Conservation (phyloP, 306 rosid species). For the Vicia sativa region DNA sequence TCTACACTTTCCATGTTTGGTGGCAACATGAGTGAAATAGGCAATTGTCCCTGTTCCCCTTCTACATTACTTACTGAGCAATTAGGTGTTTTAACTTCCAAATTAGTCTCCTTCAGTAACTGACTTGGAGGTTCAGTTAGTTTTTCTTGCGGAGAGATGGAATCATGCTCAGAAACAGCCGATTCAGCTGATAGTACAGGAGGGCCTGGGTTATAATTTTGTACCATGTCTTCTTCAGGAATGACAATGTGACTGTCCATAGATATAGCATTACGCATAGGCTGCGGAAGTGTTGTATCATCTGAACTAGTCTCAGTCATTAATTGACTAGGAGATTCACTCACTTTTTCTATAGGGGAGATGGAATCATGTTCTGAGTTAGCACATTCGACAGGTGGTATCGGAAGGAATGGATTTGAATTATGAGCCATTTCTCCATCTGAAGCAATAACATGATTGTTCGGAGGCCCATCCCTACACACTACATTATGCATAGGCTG, state of each 20-base stretch:
- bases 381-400: constrained; percentile 41
- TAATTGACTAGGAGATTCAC: constrained; percentile 46
- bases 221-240: constrained; percentile 48
- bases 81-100: constrained; percentile 20
- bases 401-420: constrained; percentile 40
- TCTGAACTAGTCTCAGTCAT: constrained; percentile 47
- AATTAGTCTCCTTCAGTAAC: constrained; percentile 43
- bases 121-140: constrained; percentile 42
- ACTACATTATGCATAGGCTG: constrained; percentile 34
- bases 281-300: constrained; percentile 40
- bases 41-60: constrained; percentile 43
- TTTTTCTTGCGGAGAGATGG: constrained; percentile 37
- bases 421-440: constrained; percentile 49
- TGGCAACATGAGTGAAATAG: constrained; percentile 40
- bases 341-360: constrained; percentile 33
- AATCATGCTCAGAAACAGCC: constrained; percentile 39
- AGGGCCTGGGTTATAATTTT: constrained; percentile 42
- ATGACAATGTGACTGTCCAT: constrained; percentile 41
- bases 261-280: constrained; percentile 35
- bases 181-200: constrained; percentile 39
- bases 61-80: constrained; percentile 43
- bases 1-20: constrained; percentile 48
- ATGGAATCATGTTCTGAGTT: constrained; percentile 43
- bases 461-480: constrained; percentile 44
- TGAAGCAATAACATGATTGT: constrained; percentile 37